phyloP scores from a whole-genome alignment of 2,329 filamentous ascomycete genomes.

The Fusarium temperatum region DNA sequence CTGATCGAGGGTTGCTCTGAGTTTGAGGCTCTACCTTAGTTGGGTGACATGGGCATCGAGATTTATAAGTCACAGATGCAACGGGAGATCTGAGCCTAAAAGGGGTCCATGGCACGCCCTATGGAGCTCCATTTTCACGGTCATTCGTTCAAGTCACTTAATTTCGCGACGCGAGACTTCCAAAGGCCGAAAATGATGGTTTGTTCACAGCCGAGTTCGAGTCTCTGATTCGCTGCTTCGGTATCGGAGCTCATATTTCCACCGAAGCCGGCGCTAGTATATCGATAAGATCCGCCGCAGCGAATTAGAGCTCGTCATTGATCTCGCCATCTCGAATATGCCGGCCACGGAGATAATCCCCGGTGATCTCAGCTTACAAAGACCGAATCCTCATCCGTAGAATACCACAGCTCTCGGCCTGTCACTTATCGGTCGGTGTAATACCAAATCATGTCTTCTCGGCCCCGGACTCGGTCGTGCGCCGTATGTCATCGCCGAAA shows the following conservation, averaged over 20 bases:
- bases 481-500: conserved; percentile 61
- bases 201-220: neutral
- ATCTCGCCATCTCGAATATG: neutral
- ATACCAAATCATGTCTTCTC: conserved; percentile 10
- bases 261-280: conserved; percentile 8
- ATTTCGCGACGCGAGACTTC: conserved; percentile 17
- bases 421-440: neutral
- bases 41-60: neutral
- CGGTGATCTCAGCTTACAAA: neutral
- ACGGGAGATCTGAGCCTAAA: neutral
- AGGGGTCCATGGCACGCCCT: neutral
- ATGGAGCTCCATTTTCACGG: neutral
- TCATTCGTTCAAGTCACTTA: neutral
- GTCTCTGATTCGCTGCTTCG: conserved; percentile 15
- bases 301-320: neutral
- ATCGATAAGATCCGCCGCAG: neutral
- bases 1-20: neutral
- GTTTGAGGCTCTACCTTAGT: conserved; percentile 11
- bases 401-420: neutral
- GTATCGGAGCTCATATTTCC: neutral
- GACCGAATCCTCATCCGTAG: neutral
- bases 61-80: conserved; percentile 8
- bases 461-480: conserved; percentile 45
- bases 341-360: neutral
- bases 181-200: neutral